These are phyloP conservation scores for Coffea eugenioides DNA, from an alignment of 257 asterid genomes.

Conservation along the genomic window DNA sequence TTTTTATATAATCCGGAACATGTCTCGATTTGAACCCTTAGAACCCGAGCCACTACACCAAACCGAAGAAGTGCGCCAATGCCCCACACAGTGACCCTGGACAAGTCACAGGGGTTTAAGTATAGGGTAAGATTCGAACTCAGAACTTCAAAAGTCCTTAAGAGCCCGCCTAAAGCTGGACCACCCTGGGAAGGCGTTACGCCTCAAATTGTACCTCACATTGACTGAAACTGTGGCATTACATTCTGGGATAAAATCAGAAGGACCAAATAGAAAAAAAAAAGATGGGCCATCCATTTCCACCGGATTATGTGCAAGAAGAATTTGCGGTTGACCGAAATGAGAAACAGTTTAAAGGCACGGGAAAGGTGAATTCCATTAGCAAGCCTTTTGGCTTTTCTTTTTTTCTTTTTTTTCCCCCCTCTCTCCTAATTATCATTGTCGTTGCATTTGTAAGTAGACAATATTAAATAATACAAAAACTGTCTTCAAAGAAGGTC, in stretches of 20 bases:
- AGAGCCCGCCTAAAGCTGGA: too few species aligned
- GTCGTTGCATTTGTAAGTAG: neutral
- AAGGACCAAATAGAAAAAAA: neutral
- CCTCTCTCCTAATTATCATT: too few species aligned
- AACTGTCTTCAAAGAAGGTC: conserved; percentile 17
- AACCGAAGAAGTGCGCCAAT: too few species aligned
- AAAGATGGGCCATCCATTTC: conserved; percentile 4
- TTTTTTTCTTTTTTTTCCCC: too few species aligned
- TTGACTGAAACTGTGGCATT: neutral
- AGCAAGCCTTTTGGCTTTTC: conserved; percentile 4
- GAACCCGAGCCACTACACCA: too few species aligned
- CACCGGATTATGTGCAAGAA: neutral
- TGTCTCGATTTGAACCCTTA: too few species aligned
- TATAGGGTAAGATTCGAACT: too few species aligned
- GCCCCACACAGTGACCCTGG: too few species aligned
- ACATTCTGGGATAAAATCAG: neutral
- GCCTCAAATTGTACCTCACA: neutral
- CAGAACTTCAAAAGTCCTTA: too few species aligned
- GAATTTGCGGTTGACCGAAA: neutral
- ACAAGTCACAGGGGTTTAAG: too few species aligned
- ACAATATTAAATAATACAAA: neutral
- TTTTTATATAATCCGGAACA: too few species aligned
- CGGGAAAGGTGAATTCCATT: neutral
- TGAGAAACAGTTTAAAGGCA: neutral
- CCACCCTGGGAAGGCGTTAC: too few species aligned